Conservation (phyloP, 805 yeast genomes). For the Suhomyces pyralidae region DNA sequence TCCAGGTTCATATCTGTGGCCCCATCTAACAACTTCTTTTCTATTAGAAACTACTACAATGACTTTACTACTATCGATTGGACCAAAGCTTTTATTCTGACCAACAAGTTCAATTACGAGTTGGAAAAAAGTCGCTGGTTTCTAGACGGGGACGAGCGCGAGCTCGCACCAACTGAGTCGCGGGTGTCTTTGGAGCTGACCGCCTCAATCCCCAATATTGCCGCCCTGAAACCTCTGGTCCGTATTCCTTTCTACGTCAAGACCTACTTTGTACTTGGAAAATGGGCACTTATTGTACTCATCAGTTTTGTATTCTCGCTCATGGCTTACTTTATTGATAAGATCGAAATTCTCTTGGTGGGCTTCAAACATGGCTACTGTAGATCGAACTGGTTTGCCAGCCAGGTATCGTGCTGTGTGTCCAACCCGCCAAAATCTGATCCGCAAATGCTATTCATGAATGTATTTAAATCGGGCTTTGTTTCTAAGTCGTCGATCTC, state of each 20-base stretch:
- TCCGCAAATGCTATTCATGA: constrained; percentile 4
- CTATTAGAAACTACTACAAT: constrained; percentile 45
- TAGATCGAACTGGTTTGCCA: constrained; percentile 39
- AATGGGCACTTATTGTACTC: constrained; percentile 48
- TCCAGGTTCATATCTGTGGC: background rate
- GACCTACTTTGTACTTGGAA: constrained; percentile 38
- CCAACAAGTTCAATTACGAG: constrained; percentile 39
- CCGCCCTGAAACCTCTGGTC: background rate
- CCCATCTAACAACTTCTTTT: constrained; percentile 11
- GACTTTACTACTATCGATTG: constrained; percentile 63
- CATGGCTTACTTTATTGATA: constrained; percentile 50
- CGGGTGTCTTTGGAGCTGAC: background rate
- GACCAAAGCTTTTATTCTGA: constrained; percentile 48
- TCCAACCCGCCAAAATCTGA: background rate
- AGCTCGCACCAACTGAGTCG: background rate
- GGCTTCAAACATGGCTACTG: constrained; percentile 56
- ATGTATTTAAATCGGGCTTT: constrained; percentile 21
- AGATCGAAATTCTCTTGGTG: constrained; percentile 44
- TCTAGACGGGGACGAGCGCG: background rate
- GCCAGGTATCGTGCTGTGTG: constrained; percentile 43
- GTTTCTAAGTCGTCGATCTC: constrained; percentile 6
- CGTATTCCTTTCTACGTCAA: constrained; percentile 20
- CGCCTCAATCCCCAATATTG: background rate
- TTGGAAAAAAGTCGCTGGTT: constrained; percentile 32
- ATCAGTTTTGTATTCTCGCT: constrained; percentile 46